Percentiles rank a stretch among this genome's conserved stretches.
Conservation (phyloP, 129 eudicot species). For the Arctium minus region DNA sequence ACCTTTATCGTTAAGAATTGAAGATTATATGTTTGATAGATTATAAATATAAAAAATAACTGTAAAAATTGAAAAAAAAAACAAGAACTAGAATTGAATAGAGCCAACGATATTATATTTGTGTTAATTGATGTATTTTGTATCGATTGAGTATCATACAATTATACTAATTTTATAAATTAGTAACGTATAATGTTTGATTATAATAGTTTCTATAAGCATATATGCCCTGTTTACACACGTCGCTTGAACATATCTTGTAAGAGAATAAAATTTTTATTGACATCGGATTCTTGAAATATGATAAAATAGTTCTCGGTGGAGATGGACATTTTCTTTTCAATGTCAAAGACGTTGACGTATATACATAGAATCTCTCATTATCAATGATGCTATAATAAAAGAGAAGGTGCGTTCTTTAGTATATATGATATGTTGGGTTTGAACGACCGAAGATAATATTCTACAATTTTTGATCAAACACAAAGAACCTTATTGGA, state of each 20-base stretch:
- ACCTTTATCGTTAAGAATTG: not conserved
- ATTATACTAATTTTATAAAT: not conserved
- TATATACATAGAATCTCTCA: not conserved
- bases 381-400: not conserved
- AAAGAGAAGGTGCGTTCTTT: not conserved
- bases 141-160: not conserved
- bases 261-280: constrained; percentile 10
- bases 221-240: not conserved
- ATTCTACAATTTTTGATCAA: not conserved
- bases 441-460: not conserved
- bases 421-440: not conserved
- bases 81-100: not conserved
- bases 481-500: not conserved
- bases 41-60: not conserved
- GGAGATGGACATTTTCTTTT: not conserved
- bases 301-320: not conserved
- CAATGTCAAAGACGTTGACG: constrained; percentile 23
- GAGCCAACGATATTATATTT: not conserved
- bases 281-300: not conserved
- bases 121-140: not conserved
- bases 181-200: not conserved
- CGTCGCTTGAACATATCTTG: not conserved
- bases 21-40: not conserved
- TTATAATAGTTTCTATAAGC: not conserved
- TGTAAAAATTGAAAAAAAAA: not conserved